Percentiles rank a stretch among this genome's conserved stretches.
Conservation (phyloP, 202 grass and related monocot genomes). For the Hordeum pubiflorum region DNA sequence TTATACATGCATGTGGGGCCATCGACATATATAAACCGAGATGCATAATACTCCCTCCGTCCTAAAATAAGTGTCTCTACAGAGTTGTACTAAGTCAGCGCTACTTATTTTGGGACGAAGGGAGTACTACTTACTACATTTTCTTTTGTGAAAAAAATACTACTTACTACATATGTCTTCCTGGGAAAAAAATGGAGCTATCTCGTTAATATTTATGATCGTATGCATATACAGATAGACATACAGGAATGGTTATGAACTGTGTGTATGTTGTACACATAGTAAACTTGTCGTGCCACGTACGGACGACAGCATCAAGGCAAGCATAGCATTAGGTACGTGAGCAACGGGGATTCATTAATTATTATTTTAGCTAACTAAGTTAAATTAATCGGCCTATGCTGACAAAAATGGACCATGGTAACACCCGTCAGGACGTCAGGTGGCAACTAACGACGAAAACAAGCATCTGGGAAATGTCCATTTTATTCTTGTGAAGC, state of each 20-base stretch:
- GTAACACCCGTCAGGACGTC: neutral
- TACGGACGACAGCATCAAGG: neutral
- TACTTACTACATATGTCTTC: no score
- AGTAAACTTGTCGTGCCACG: neutral
- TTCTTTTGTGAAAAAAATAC: no score
- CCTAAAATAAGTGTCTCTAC: no score
- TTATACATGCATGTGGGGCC: neutral
- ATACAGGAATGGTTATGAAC: no score
- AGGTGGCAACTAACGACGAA: neutral
- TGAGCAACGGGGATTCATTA: neutral
- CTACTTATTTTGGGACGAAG: no score
- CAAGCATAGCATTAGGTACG: neutral
- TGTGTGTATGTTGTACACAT: no score
- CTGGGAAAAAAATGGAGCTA: neutral
- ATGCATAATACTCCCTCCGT: no score
- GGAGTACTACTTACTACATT: no score
- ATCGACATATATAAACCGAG: no score
- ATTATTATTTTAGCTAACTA: neutral
- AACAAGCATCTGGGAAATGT: neutral
- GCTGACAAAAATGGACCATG: conserved; percentile 2
- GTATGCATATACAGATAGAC: no score
- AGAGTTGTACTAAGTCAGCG: no score
- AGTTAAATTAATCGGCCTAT: neutral
- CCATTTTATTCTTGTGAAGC: neutral
- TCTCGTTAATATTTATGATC: neutral